Percentiles rank a stretch among this genome's conserved stretches.
Evolutionary conservation across 108 stramenopile genomes (phyloP).

Genomic region (Bacterosira constricta): DNA sequence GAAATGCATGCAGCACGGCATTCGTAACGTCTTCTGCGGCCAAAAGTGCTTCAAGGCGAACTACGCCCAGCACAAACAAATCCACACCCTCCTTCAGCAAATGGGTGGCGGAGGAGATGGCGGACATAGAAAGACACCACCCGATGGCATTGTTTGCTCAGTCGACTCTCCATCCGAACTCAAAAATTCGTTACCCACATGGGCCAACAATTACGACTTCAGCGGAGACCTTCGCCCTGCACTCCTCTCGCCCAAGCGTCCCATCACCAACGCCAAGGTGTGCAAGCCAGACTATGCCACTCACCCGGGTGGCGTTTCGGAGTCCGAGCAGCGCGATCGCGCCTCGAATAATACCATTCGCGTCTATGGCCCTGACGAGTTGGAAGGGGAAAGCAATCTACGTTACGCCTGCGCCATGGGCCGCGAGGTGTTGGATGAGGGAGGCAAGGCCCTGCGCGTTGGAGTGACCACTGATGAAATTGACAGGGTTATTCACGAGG

Average conservation of each 20-base stretch:
- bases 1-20: conserved; percentile 83
- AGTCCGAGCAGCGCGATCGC: conserved; percentile 76
- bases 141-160: conserved; percentile 67
- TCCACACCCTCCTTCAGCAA: conserved; percentile 78
- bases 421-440: conserved; percentile 94
- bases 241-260: conserved; percentile 65
- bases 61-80: conserved; percentile 78
- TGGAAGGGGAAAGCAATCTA: conserved; percentile 85
- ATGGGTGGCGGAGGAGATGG: conserved; percentile 52
- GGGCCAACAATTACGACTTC: conserved; percentile 71
- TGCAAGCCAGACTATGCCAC: conserved; percentile 84
- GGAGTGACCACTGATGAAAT: conserved; percentile 99
- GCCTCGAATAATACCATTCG: conserved; percentile 70
- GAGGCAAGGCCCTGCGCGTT: conserved; percentile 83
- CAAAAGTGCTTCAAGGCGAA: conserved; percentile 89
- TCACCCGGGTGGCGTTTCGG: conserved; percentile 68
- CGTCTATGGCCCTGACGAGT: conserved; percentile 81
- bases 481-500: conserved; percentile 94
- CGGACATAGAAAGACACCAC: conserved; percentile 62
- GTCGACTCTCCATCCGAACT: conserved; percentile 50
- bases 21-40: conserved; percentile 79
- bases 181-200: conserved; percentile 66
- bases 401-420: conserved; percentile 93
- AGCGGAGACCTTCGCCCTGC: conserved; percentile 77
- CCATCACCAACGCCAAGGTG: conserved; percentile 60